Conservation (phyloP, 164 flowering plant genomes). For the Euptelea pleiosperma region DNA sequence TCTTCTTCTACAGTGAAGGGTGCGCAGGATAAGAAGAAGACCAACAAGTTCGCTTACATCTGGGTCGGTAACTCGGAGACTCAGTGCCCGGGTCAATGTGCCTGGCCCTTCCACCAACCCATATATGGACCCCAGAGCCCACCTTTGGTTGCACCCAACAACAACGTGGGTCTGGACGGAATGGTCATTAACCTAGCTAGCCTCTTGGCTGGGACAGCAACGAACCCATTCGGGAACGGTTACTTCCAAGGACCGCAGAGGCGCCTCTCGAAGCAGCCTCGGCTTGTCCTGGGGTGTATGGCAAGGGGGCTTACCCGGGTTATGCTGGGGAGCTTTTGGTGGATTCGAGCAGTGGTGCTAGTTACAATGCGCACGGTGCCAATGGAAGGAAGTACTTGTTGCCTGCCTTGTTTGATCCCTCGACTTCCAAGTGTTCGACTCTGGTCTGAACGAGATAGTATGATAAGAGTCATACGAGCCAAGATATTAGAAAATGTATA, state of each 20-base stretch:
- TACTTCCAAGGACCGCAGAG: slow-evolving; percentile 20
- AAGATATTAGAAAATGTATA: too few relatives aligned
- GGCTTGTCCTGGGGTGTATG: slow-evolving; percentile 24
- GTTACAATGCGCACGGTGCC: slow-evolving; percentile 22
- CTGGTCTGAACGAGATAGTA: not conserved
- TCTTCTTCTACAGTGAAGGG: too few relatives aligned
- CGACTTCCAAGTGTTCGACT: slow-evolving; percentile 18
- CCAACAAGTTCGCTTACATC: slow-evolving; percentile 17
- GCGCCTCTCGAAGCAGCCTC: slow-evolving; percentile 25
- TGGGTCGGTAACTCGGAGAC: slow-evolving; percentile 27
- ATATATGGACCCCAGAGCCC: slow-evolving; percentile 25
- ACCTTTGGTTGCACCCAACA: slow-evolving; percentile 19
- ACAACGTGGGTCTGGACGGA: slow-evolving; percentile 27
- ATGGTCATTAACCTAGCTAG: slow-evolving; percentile 20
- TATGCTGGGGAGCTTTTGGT: slow-evolving; percentile 23
- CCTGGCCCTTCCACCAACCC: slow-evolving; percentile 29
- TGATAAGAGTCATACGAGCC: too few relatives aligned
- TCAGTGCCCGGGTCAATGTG: slow-evolving; percentile 26
- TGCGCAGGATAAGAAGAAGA: not conserved
- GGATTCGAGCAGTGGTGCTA: slow-evolving; percentile 18
- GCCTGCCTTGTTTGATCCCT: slow-evolving; percentile 20
- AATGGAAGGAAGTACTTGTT: slow-evolving; percentile 20
- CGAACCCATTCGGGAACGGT: slow-evolving; percentile 23
- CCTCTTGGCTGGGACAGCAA: slow-evolving; percentile 20
- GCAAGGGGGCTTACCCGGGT: slow-evolving; percentile 26